Base-by-base conservation (phyloP, 768 basidiomycete genomes). In the Suillus luteus region DNA sequence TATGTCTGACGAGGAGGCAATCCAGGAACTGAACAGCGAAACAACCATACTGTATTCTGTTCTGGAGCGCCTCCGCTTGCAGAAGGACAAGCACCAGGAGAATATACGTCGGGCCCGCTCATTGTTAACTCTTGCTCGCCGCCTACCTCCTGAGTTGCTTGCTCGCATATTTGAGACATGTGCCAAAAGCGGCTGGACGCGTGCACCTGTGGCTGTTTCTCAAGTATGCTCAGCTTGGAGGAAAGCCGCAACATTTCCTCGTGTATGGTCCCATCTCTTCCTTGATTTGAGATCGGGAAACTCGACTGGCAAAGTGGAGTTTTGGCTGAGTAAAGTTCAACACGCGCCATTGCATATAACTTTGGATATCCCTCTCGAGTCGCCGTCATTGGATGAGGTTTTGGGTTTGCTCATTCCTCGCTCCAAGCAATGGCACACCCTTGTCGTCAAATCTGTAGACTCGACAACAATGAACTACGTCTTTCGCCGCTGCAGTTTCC, bases 221-320 rank as follows among this genome's bases (percentile, higher is more conserved):
- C 83, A 86, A 55, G 85, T 88, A 48, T 89, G 86, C 68, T 78
- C 81, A 3, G 75, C 80, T 59, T 89, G 87, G 87, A 79, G 86
- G 62, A 79, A 76, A 66, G 86, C 85, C 1, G 77, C 84, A 17
- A 72, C 71, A 46, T 75, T 77, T 43, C 85, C 86, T n/a, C 74
- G 78, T 24, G 79, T 86, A 27, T 89, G 87, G 87, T 85, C 85
- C 5, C 76, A 81, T 68, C 68, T 88, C 61, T 82, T 85, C 63
- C 75, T 88, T 59, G 78, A 85, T 64, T 75, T 78, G 61, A 80
- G 84, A 65, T 74, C 76, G 46, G 71, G 77, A 22, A 71, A 83
- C 63, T 77, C 81, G 41, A 72, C 73, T 61, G 72, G 75, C 3
- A 79, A 81, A 64, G 82, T 82, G 24, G 76, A 69, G 19, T 76